Percentiles rank a stretch among this genome's conserved stretches.
phyloP scores from a whole-genome alignment of 768 basidiomycete genomes.

The Suillus ampliporus region DNA sequence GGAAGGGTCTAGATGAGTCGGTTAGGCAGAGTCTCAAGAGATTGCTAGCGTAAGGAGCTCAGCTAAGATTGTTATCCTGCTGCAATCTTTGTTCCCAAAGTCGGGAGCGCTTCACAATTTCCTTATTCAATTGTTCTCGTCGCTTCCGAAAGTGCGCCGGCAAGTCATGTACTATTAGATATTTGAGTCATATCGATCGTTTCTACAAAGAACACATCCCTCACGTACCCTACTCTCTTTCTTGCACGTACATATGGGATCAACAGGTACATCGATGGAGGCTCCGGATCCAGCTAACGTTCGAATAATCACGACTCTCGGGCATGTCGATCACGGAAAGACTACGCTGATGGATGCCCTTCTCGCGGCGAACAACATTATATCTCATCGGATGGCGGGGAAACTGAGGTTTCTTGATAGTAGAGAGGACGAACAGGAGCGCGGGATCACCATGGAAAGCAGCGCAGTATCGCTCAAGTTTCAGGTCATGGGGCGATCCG shows the following conservation, averaged over 20 bases:
- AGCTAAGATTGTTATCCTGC: background rate
- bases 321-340: constrained; percentile 96
- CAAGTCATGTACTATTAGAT: background rate
- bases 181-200: background rate
- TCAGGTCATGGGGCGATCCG: constrained; percentile 67
- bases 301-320: constrained; percentile 84
- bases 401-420: constrained; percentile 96
- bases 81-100: no score
- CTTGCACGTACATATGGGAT: background rate
- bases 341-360: constrained; percentile 95
- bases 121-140: background rate
- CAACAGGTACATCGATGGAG: constrained; percentile 14
- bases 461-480: constrained; percentile 93
- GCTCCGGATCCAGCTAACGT: constrained; percentile 50
- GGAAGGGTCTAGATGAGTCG: constrained; percentile 69
- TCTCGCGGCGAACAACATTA: constrained; percentile 97
- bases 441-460: constrained; percentile 99
- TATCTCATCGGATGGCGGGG: constrained; percentile 92
- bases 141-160: constrained; percentile 7
- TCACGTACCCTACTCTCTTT: background rate
- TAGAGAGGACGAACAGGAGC: constrained; percentile 95
- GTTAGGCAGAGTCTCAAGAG: constrained; percentile 60
- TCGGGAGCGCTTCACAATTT: background rate
- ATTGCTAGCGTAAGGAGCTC: constrained; percentile 8
- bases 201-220: background rate